A percentile compares a stretch with the other conserved stretches of the same genome.
These are phyloP conservation scores for Viola pubescens DNA, from an alignment of 441 rosid genomes.

Conservation along the genomic window DNA sequence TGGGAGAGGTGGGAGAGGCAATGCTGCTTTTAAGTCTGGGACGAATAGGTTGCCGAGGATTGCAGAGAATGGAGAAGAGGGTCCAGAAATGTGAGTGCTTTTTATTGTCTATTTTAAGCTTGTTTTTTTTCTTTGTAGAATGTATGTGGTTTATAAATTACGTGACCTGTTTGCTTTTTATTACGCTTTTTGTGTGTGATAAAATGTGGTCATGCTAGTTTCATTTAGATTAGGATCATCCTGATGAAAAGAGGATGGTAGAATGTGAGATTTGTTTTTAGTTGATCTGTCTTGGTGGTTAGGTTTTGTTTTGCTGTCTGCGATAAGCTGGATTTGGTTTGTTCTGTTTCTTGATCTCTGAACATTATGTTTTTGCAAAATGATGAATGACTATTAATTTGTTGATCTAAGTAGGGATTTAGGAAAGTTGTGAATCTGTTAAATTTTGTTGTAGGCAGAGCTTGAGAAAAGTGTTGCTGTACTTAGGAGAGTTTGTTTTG, in stretches of 20 bases:
- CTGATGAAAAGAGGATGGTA: neutral
- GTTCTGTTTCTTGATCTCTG: neutral
- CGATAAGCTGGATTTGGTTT: constrained; percentile 6
- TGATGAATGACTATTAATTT: neutral
- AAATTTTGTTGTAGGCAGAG: neutral
- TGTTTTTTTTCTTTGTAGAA: neutral
- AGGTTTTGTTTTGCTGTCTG: neutral
- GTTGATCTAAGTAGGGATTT: neutral
- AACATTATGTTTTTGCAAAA: neutral
- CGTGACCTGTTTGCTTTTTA: neutral
- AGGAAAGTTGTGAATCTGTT: neutral
- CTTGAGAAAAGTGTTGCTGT: neutral
- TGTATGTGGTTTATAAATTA: neutral
- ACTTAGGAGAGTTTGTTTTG: constrained; percentile 5
- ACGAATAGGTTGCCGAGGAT: constrained; percentile 76
- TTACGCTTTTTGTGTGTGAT: neutral
- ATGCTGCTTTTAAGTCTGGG: constrained; percentile 78
- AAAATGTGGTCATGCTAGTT: neutral
- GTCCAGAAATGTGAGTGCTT: constrained; percentile 77
- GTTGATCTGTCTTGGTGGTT: neutral
- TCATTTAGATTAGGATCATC: neutral
- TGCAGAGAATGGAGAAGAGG: constrained; percentile 94
- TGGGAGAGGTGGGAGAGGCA: constrained; percentile 92
- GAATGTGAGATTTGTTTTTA: neutral
- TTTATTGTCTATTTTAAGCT: neutral